Evolutionary conservation across 2,329 filamentous ascomycete species (phyloP).

Genomic region (Alternaria brassicae): DNA sequence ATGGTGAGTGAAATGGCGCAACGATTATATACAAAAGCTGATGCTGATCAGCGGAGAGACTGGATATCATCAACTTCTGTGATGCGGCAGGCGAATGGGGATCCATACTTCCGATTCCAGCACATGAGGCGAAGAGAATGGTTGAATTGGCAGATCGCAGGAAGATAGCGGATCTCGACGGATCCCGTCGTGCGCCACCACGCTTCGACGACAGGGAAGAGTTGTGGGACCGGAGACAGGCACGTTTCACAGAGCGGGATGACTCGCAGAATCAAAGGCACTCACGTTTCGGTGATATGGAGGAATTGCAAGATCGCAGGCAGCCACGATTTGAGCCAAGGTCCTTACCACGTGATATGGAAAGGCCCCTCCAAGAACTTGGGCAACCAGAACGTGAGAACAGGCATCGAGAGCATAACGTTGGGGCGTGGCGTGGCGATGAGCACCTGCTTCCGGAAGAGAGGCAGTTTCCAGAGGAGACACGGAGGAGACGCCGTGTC

Average conservation of each 20-base stretch:
- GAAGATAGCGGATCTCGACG: conserved; percentile 22
- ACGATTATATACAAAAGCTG: not conserved
- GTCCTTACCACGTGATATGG: not conserved
- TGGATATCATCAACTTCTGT: conserved; percentile 32
- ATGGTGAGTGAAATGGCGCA: conserved; percentile 17
- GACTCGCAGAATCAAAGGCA: not conserved
- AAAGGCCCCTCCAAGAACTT: not conserved
- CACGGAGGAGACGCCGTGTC: not conserved
- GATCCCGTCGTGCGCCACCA: not conserved
- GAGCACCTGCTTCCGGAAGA: not conserved
- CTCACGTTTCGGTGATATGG: not conserved
- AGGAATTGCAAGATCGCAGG: not conserved
- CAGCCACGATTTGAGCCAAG: not conserved
- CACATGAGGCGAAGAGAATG: conserved; percentile 26
- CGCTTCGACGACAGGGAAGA: not conserved
- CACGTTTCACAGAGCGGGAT: not conserved
- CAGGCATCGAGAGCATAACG: not conserved
- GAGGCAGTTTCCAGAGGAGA: not conserved
- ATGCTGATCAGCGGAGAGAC: conserved; percentile 13
- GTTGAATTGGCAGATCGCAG: conserved; percentile 26
- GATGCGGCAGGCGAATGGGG: conserved; percentile 41
- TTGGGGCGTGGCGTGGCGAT: not conserved
- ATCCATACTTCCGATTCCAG: conserved; percentile 31
- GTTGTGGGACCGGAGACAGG: not conserved
- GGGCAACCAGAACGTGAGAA: not conserved